A percentile compares a stretch with the other conserved stretches of the same genome.
Evolutionary conservation across 208 protist species (phyloP).

Genomic region (Leishmania turanica): DNA sequence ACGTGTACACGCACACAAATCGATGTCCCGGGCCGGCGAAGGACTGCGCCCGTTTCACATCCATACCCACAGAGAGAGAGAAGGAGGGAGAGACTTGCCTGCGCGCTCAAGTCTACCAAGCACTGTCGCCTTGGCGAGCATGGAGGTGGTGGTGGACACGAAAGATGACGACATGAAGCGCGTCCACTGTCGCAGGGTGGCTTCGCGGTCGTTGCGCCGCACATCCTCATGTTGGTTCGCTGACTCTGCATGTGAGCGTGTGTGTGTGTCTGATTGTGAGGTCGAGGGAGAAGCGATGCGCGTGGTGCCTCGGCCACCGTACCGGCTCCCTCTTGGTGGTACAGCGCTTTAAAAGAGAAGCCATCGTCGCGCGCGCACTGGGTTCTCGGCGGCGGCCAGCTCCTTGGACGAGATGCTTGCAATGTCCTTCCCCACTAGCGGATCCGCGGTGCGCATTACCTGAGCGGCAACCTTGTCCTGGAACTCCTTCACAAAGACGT

Average conservation of each 20-base stretch:
- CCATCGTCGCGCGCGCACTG: slow-evolving; percentile 6
- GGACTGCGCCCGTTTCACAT: too few species aligned
- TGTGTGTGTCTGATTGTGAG: not conserved
- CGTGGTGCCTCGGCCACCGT: not conserved
- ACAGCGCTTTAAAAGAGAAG: slow-evolving; percentile 10
- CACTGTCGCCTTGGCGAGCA: not conserved
- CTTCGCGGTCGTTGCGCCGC: not conserved
- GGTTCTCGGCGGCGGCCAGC: slow-evolving; percentile 7
- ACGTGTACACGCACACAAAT: not conserved
- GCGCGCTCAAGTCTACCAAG: not conserved
- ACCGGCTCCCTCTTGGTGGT: not conserved
- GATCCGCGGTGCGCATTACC: slow-evolving; percentile 40
- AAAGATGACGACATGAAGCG: not conserved
- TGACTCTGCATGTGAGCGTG: not conserved
- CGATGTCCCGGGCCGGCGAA: not conserved
- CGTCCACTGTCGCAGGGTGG: not conserved
- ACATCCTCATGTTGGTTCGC: not conserved
- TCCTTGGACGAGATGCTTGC: slow-evolving; percentile 22
- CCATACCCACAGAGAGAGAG: not conserved
- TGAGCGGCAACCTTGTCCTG: slow-evolving; percentile 27
- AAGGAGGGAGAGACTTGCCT: not conserved
- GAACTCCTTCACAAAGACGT: slow-evolving; percentile 47
- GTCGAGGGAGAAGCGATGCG: not conserved
- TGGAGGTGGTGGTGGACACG: not conserved
- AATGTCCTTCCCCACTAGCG: slow-evolving; percentile 46